Percentiles rank a stretch among this genome's conserved stretches.
phyloP scores from a whole-genome alignment of 352 stramenopile species.

The Achlya hypogyna region DNA sequence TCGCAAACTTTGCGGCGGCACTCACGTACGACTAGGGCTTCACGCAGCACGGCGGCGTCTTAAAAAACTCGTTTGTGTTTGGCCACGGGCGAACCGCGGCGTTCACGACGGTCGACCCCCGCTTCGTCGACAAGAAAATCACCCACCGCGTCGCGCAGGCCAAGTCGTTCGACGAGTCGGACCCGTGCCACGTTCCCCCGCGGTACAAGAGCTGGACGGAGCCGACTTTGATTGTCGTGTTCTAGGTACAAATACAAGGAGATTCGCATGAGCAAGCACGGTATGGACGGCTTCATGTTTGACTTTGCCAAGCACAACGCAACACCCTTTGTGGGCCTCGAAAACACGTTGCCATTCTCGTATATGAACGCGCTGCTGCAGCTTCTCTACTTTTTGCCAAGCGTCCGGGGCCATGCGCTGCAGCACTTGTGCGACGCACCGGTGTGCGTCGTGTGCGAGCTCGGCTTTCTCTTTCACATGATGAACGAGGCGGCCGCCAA shows the following conservation, averaged over 20 bases:
- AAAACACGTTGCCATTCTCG: constrained; percentile 18
- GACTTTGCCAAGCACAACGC: constrained; percentile 22
- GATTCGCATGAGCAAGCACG: constrained; percentile 20
- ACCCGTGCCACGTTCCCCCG: constrained; percentile 12
- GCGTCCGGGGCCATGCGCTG: background rate
- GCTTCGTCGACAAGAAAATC: constrained; percentile 6
- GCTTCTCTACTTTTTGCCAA: constrained; percentile 16
- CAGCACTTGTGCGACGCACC: constrained; percentile 8
- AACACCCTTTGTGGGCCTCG: constrained; percentile 11
- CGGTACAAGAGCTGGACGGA: too few species aligned
- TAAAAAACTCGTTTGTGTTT: constrained; percentile 17
- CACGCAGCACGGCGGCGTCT: background rate
- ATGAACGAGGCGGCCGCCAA: constrained; percentile 10
- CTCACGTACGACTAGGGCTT: background rate
- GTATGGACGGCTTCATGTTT: constrained; percentile 20
- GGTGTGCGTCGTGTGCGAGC: constrained; percentile 9
- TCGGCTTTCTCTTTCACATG: constrained; percentile 23
- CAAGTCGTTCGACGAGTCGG: constrained; percentile 18
- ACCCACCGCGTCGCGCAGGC: background rate
- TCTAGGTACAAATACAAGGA: constrained; percentile 22
- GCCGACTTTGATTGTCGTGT: too few species aligned
- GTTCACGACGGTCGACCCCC: constrained; percentile 14
- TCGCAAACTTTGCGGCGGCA: background rate
- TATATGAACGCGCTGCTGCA: constrained; percentile 22
- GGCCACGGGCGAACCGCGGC: background rate